Evolutionary conservation across 805 yeast genomes (phyloP).

Genomic region (Yamadazyma akitaensis): DNA sequence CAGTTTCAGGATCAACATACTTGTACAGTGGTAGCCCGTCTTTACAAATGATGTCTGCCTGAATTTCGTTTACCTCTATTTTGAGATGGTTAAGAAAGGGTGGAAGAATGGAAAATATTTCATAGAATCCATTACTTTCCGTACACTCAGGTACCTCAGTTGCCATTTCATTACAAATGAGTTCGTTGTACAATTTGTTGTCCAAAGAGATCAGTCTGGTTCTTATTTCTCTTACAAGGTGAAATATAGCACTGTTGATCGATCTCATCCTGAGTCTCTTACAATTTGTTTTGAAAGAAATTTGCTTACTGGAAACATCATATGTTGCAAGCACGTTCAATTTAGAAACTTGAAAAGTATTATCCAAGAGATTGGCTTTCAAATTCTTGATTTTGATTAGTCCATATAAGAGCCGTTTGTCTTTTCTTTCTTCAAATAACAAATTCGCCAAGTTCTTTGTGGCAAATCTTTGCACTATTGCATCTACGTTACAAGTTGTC

Average conservation of each 20-base stretch:
- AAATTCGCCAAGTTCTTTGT: slow-evolving; percentile 15
- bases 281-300: slow-evolving; percentile 22
- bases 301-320: slow-evolving; percentile 19
- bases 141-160: neutral
- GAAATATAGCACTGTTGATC: slow-evolving; percentile 36
- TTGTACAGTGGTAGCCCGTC: slow-evolving; percentile 37
- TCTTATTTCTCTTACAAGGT: slow-evolving; percentile 29
- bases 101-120: slow-evolving; percentile 34
- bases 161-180: neutral
- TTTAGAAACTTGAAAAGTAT: slow-evolving; percentile 25
- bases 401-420: slow-evolving; percentile 17
- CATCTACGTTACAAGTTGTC: slow-evolving; percentile 20
- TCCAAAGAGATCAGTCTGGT: slow-evolving; percentile 25
- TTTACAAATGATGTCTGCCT: slow-evolving; percentile 36
- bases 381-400: slow-evolving; percentile 30
- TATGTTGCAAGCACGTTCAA: slow-evolving; percentile 25
- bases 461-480: slow-evolving; percentile 25
- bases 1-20: slow-evolving; percentile 20
- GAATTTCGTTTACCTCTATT: slow-evolving; percentile 24
- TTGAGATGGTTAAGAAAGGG: slow-evolving; percentile 23
- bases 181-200: slow-evolving; percentile 23
- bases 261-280: slow-evolving; percentile 30
- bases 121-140: slow-evolving; percentile 15
- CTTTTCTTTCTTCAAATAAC: neutral
- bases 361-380: slow-evolving; percentile 29